These are phyloP conservation scores for Dryadomyces quercus-mongolicae DNA, from an alignment of 2,329 filamentous ascomycete species.

Conservation along the genomic window DNA sequence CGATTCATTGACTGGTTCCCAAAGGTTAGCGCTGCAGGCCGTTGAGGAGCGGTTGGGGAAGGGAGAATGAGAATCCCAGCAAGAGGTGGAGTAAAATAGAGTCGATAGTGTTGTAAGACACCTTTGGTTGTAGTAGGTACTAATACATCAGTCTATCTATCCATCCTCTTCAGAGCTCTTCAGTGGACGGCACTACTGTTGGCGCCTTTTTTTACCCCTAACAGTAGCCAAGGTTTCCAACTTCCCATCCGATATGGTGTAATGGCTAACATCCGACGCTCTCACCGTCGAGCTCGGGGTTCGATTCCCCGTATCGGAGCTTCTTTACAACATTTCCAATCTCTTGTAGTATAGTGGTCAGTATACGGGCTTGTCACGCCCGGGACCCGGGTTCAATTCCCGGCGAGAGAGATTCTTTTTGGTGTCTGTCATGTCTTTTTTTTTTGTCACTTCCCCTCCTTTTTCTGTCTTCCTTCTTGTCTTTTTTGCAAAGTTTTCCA, in stretches of 20 bases:
- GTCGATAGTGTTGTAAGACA: too few species aligned
- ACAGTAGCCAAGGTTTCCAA: not conserved
- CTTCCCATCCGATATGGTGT: slow-evolving; percentile 4
- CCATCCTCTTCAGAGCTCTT: not conserved
- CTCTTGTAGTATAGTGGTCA: slow-evolving; percentile 5
- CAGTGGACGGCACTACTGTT: not conserved
- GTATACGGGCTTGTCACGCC: slow-evolving; percentile 6
- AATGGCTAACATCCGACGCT: slow-evolving; percentile 6
- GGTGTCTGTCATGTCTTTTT: not conserved
- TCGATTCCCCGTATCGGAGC: slow-evolving; percentile 6
- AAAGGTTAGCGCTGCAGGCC: not conserved
- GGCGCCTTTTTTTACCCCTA: not conserved
- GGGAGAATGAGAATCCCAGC: not conserved
- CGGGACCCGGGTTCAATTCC: slow-evolving; percentile 5
- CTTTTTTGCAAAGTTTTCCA: not conserved
- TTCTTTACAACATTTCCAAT: slow-evolving; percentile 1
- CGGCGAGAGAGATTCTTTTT: slow-evolving; percentile 2
- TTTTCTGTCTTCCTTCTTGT: not conserved
- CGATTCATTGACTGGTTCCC: not conserved
- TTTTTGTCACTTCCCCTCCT: not conserved
- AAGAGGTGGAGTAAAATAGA: not conserved
- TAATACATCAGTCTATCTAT: too few species aligned
- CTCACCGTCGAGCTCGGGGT: slow-evolving; percentile 6
- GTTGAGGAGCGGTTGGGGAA: not conserved
- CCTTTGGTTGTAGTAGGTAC: too few species aligned